Evolutionary conservation across 768 basidiomycete species (phyloP), one percentile per base, ranked within the genome.

Genomic region (Terana coerulea): DNA sequence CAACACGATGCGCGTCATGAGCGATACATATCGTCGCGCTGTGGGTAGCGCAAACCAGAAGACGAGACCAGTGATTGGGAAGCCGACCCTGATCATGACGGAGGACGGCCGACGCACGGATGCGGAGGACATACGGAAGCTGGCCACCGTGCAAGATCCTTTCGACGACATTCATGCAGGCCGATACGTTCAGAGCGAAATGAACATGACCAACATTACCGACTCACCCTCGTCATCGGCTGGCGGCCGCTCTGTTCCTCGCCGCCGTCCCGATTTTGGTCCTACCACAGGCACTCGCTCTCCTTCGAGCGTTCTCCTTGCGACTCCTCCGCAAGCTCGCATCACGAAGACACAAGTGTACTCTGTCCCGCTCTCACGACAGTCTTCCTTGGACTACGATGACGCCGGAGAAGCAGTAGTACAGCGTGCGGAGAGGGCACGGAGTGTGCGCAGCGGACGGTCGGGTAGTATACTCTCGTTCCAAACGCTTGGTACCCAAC

Each of bases 181-280:
- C 7, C 59, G 59, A 11, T 69, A 62, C 52, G 59, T 75, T 44
- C 79, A 74, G 54, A 59, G 55, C 53, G 68, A 64, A 33, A 76
- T 76, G 2, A 71, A 77, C 28, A 40, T 37, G 4, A 62, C 75
- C 28, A 76, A 77, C 51, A 64, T 75, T 26, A 63, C 63, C 1
- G 74, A 73, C 29, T 86, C 85, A 2, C 84, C 84, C 6, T 85
- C 85, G 9, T 75, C 74, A 19, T 88, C 85, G 30, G 85, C 82
- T 0, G 83, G 72, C 19, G 77, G 75, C 19, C 74, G 78, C 45
- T 88, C 86, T 5, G 81, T 86, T 49, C 86, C 86, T 22, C 75
- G 79, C 35, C 72, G 84, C 43, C 74, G 86, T 53, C 75, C 82
- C 0, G 87, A 88, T 67, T 88, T 88, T 61, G 81, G 72, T 9